phyloP scores from a whole-genome alignment of 2,329 filamentous ascomycete species.

The Tolypocladium ovalisporum region DNA sequence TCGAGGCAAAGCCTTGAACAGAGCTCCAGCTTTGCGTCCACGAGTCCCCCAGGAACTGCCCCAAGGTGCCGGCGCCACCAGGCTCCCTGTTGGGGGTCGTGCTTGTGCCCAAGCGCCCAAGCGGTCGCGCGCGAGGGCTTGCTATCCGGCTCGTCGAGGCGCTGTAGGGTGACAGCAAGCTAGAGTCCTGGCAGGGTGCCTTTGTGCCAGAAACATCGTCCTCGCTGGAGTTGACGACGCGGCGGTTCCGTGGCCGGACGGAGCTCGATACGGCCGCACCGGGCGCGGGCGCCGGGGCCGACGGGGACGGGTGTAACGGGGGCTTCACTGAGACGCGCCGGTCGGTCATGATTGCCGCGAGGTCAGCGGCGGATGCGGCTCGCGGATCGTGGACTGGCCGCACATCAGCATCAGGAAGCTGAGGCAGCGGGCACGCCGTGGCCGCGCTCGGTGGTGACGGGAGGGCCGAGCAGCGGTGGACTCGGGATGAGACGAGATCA shows the following conservation, averaged over 20 bases:
- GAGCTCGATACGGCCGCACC: conserved; percentile 27
- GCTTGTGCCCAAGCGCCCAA: conserved; percentile 20
- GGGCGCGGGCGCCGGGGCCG: conserved; percentile 30
- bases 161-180: conserved; percentile 20
- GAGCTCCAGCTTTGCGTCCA: conserved; percentile 45
- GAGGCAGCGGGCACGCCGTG: neutral
- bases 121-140: conserved; percentile 38
- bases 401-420: conserved; percentile 20
- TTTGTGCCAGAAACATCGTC: conserved; percentile 21
- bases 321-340: conserved; percentile 16
- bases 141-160: conserved; percentile 29
- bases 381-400: conserved; percentile 11
- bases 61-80: conserved; percentile 22
- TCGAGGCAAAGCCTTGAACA: conserved; percentile 42
- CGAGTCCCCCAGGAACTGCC: conserved; percentile 35
- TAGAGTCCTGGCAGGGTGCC: conserved; percentile 7
- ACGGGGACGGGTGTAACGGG: conserved; percentile 32
- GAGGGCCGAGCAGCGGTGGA: neutral
- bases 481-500: neutral
- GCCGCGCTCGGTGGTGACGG: neutral
- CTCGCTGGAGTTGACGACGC: conserved; percentile 22
- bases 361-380: conserved; percentile 19
- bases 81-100: conserved; percentile 15
- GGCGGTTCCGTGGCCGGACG: conserved; percentile 40
- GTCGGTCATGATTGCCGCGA: conserved; percentile 25